Conservation (phyloP, 148 eudicot species). For the Rheum nobile region DNA sequence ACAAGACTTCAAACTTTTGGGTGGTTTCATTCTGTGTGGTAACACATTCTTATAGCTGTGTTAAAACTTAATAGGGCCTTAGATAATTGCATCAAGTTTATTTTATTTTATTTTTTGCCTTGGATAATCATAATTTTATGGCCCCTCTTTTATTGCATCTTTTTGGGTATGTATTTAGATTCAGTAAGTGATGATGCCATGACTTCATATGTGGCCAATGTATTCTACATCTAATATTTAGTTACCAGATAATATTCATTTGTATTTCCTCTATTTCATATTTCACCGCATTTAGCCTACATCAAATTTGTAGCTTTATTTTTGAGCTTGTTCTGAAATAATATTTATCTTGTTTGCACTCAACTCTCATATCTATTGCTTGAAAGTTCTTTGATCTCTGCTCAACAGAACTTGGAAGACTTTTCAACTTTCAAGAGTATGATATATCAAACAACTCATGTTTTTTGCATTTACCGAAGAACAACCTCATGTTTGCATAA, state of each 20-base stretch:
- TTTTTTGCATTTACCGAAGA: background rate
- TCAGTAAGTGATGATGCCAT: background rate
- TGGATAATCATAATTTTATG: background rate
- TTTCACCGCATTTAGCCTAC: background rate
- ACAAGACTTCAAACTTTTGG: background rate
- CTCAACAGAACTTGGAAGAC: slow-evolving; percentile 84
- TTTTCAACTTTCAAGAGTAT: slow-evolving; percentile 88
- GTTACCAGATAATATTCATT: background rate
- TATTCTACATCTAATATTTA: background rate
- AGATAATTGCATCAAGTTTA: background rate
- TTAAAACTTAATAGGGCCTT: background rate
- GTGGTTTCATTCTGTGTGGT: background rate
- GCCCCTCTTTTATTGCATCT: background rate
- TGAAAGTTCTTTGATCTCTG: slow-evolving; percentile 95
- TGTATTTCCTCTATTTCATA: background rate
- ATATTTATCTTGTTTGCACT: background rate
- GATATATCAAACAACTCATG: slow-evolving; percentile 3
- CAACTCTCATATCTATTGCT: slow-evolving; percentile 69
- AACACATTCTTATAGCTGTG: background rate
- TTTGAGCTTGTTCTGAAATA: background rate
- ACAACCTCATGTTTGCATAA: background rate
- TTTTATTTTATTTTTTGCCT: background rate
- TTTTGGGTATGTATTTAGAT: background rate
- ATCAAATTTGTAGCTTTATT: background rate
- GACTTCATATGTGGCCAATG: background rate